Base-by-base conservation (phyloP, 2,329 filamentous ascomycete species). In the Didymella glomerata region DNA sequence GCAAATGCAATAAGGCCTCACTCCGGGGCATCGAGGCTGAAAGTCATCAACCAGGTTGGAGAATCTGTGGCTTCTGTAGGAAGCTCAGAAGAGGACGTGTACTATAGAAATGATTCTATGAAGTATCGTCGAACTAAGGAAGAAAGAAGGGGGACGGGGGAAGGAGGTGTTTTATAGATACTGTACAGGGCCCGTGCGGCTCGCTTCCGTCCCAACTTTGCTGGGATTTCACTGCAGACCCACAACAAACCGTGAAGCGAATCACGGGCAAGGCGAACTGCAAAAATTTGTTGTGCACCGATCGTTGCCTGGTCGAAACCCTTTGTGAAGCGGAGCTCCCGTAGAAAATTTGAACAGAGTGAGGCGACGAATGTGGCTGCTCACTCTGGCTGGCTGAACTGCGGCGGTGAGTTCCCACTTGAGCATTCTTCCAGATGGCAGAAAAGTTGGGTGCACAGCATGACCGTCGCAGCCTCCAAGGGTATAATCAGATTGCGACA, bases 51-150 rank as follows among this genome's bases (percentile, higher is more conserved):
- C 91, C 91, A 92, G 91, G 90, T 88, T 94, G 67, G 67, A 88
- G 86, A 84, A 83, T 92, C 90, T 94, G 90, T 92, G 87, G 91
- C 93, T 96, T 85, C 85, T 90, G 86, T 93, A 86, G 87, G 88
- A 87, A 94, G 90, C 88, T 92, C 90, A 95, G 91, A 92, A 88
- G 85, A 85, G 86, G 90, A 93, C 88, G 88, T 92, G 86, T 89
- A 93, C 92, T 97, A 93, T 93, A 96, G 90, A 96, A 96, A 91
- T 69, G 71, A 74, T 73, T 72, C 68, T 65, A 62, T 69, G 68
- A 70, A 72, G 67, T 54, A 60, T 59, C 50, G 56, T 59, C 56
- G 56, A 59, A 59, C 56, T 54, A 59, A 28, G 20, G 54, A 46
- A 59, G 25, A 46, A 16, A n/a, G 50, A 41, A 42, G 41, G 54